Evolutionary conservation across 179 eudicot species (phyloP).

Genomic region (Spinacia oleracea): DNA sequence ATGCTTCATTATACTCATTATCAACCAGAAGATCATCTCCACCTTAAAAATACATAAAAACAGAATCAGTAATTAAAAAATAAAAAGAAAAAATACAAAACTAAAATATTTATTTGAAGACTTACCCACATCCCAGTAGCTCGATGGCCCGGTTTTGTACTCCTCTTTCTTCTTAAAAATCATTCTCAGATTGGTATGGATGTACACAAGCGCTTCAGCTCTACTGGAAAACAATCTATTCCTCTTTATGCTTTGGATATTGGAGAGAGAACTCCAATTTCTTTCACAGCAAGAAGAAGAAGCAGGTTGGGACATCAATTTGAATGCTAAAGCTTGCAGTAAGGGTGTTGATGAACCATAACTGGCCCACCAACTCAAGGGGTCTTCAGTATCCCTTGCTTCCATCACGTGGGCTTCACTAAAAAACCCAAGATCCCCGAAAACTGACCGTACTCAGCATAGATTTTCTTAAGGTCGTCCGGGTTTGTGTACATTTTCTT

Average conservation of each 20-base stretch:
- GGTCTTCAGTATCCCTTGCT: neutral
- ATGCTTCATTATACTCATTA: neutral
- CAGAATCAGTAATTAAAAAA: neutral
- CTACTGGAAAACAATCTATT: too few relatives aligned
- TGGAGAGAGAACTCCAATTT: neutral
- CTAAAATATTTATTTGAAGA: too few relatives aligned
- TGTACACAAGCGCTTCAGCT: too few relatives aligned
- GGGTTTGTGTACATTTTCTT: neutral
- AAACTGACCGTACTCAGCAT: too few relatives aligned
- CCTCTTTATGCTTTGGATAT: too few relatives aligned
- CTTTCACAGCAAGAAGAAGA: neutral
- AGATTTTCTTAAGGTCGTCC: neutral
- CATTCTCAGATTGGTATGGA: too few relatives aligned
- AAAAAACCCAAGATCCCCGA: neutral
- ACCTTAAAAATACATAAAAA: neutral
- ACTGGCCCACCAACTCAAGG: conserved; percentile 9
- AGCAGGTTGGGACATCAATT: neutral
- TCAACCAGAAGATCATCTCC: neutral
- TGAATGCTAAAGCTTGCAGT: neutral
- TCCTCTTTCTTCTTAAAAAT: too few relatives aligned
- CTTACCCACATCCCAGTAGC: too few relatives aligned
- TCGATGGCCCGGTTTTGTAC: too few relatives aligned
- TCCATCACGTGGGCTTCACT: neutral
- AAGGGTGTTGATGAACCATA: conserved; percentile 16
- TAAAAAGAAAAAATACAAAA: neutral